phyloP scores from a whole-genome alignment of 192 early-diverging fungal species.

The Irineochytrium annulatum region DNA sequence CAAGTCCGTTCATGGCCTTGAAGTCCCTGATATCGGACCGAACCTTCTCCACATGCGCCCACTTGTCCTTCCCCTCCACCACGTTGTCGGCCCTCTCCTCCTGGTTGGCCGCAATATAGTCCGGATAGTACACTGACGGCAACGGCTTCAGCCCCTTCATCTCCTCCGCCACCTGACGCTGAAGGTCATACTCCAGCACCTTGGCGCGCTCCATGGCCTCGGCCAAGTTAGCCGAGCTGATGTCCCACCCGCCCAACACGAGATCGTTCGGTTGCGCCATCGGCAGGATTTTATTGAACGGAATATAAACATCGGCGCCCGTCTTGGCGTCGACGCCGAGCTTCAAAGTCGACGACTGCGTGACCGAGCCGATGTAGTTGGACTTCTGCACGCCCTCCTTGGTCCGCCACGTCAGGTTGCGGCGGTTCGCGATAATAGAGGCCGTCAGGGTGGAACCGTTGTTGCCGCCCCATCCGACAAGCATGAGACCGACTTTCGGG shows the following conservation, averaged over 20 bases:
- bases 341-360: slow-evolving; percentile 94
- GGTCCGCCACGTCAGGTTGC: slow-evolving; percentile 84
- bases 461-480: slow-evolving; percentile 99
- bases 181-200: slow-evolving; percentile 94
- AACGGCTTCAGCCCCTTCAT: slow-evolving; percentile 80
- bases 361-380: slow-evolving; percentile 98
- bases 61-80: slow-evolving; percentile 72
- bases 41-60: slow-evolving; percentile 88
- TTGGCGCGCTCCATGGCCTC: slow-evolving; percentile 92
- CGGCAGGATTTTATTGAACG: slow-evolving; percentile 89
- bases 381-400: slow-evolving; percentile 86
- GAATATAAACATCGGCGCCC: slow-evolving; percentile 87
- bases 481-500: slow-evolving; percentile 88
- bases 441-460: slow-evolving; percentile 98
- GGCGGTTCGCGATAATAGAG: slow-evolving; percentile 91
- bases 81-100: slow-evolving; percentile 93
- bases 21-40: slow-evolving; percentile 93
- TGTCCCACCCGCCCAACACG: slow-evolving; percentile 99
- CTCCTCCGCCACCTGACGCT: slow-evolving; percentile 83
- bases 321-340: slow-evolving; percentile 78
- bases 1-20: slow-evolving; percentile 80
- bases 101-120: slow-evolving; percentile 99
- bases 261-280: slow-evolving; percentile 97
- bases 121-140: slow-evolving; percentile 97
- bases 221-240: slow-evolving; percentile 78